Evolutionary conservation across 306 rosid genomes (phyloP), one percentile per base, ranked within the genome.

Genomic region (Delonix regia): DNA sequence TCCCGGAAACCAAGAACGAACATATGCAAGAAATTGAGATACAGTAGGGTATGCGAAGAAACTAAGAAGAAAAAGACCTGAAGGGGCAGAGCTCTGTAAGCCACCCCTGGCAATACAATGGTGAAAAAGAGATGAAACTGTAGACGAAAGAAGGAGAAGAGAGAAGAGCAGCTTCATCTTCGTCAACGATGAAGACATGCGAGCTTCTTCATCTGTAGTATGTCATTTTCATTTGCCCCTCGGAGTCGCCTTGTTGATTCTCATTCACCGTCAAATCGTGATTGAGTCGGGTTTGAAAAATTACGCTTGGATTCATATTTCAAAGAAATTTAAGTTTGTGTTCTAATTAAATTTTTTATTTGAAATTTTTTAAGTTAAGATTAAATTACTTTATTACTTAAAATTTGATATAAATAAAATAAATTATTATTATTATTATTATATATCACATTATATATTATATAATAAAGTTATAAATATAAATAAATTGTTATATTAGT

Each of bases 81-180:
- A 47, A 55, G 80, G 47, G 59, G 73, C 5, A 57, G 83, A 69
- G 80, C 57, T 66, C 13, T 18, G 64, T 18, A 48, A 77, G 52
- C 86, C 83, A 64, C 91, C 97, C 78, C 86, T 80, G 13, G 97
- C 95, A 64, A 73, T 15, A 24, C 82, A 84, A 28, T 33, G 55
- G 34, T 2, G 86, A 62, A 79, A 62, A 38, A 81, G 70, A 79
- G 85, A 81, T 33, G 82, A 68, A 28, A 86, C 22, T 75, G 63
- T 12, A 33, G 81, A 74, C 74, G 77, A 86, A 62, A 87, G 45
- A 56, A 91, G 51, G 15, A 83, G 73, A 55, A 86, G 73, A 61
- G 86, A 78, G 57, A 83, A 49, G 42, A 76, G 61, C 36, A 89
- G 70, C 11, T 85, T 72, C 81, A 41, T 78, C 55, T 38, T 53